These are phyloP conservation scores for Panicum virgatum DNA, from an alignment of 202 grass and related monocot genomes.

Conservation along the genomic window DNA sequence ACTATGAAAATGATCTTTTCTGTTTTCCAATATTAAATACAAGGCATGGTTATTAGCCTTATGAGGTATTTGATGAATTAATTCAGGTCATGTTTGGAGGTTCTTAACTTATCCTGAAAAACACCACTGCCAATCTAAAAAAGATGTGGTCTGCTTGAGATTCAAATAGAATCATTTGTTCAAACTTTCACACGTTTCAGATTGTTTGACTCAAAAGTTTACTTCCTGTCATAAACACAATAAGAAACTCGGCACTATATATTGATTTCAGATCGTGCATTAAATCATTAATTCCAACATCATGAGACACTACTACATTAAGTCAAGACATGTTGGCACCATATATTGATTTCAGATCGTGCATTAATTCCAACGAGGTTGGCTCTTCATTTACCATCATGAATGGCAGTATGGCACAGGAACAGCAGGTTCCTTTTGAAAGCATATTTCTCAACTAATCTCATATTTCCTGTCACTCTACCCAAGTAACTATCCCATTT, in stretches of 20 bases:
- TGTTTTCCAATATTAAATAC: neutral
- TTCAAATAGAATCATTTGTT: neutral
- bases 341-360: no score
- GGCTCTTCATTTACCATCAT: neutral
- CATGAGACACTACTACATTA: neutral
- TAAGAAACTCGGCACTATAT: neutral
- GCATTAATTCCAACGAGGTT: neutral
- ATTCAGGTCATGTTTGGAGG: neutral
- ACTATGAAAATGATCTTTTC: slow-evolving; percentile 13
- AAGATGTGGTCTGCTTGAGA: neutral
- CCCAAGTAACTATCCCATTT: neutral
- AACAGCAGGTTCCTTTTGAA: neutral
- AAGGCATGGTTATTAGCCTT: slow-evolving; percentile 5
- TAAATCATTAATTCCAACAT: neutral
- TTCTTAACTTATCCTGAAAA: neutral
- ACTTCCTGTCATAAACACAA: neutral
- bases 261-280: slow-evolving; percentile 13
- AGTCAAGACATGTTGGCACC: neutral
- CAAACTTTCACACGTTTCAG: neutral
- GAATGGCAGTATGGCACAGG: neutral
- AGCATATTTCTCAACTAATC: neutral
- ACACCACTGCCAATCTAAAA: neutral
- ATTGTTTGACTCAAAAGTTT: neutral
- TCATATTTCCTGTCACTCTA: neutral
- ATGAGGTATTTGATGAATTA: neutral